A percentile compares a stretch with the other conserved stretches of the same genome.
Conservation (phyloP, 2,329 filamentous ascomycete genomes). For the Sordariomycetes sp. region DNA sequence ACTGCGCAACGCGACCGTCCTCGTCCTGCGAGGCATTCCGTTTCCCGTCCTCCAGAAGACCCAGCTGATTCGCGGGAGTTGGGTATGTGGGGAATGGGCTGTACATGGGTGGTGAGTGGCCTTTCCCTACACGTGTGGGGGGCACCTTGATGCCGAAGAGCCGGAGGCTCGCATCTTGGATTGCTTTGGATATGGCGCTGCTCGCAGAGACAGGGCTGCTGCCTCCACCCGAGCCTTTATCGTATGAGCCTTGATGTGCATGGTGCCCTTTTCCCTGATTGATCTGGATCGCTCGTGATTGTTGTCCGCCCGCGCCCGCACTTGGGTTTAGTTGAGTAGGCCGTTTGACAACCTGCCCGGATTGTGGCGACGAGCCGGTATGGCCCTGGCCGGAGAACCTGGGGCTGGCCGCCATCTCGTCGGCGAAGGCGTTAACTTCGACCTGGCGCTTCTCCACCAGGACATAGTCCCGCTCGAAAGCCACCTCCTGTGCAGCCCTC, state of each 20-base stretch:
- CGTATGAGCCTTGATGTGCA: constrained; percentile 69
- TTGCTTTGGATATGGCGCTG: constrained; percentile 86
- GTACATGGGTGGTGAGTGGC: constrained; percentile 66
- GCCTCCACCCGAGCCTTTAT: constrained; percentile 49
- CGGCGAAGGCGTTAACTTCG: constrained; percentile 93
- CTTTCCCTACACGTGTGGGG: constrained; percentile 50
- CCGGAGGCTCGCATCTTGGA: constrained; percentile 79
- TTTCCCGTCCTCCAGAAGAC: constrained; percentile 58
- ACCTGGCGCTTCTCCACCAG: constrained; percentile 91
- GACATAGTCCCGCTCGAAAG: constrained; percentile 89
- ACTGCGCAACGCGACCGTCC: constrained; percentile 65
- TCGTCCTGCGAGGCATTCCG: constrained; percentile 56
- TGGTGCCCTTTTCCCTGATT: constrained; percentile 60
- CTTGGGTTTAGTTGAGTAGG: constrained; percentile 63
- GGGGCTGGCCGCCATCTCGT: constrained; percentile 82
- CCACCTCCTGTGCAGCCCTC: constrained; percentile 72
- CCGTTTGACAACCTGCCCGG: constrained; percentile 58
- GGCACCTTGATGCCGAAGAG: constrained; percentile 63
- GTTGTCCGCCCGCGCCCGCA: constrained; percentile 41
- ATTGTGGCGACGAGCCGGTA: constrained; percentile 33
- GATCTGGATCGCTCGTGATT: constrained; percentile 66
- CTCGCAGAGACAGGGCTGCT: constrained; percentile 58
- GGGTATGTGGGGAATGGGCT: constrained; percentile 81
- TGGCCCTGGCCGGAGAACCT: constrained; percentile 27
- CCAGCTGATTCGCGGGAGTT: constrained; percentile 46